Base-by-base conservation (phyloP, 1,284 basidiomycete species). In the Pseudozyma flocculosa region DNA sequence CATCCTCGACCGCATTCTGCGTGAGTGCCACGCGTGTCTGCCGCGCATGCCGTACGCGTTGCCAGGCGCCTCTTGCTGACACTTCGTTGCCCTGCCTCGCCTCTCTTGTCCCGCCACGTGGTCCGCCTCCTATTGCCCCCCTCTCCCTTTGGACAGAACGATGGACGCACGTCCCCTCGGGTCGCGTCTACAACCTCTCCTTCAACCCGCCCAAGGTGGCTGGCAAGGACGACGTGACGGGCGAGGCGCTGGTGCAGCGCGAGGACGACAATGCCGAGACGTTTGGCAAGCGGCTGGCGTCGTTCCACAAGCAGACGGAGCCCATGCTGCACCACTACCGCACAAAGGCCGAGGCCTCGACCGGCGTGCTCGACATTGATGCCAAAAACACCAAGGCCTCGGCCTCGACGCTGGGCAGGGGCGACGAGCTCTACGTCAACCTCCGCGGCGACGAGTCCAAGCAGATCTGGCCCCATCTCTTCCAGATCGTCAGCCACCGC, bases 161-260 rank as follows among this genome's bases (percentile, higher is more conserved):
- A 47, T 97, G 90, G 90, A 86, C 97, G 4, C 94, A 98, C 78
- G 83, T 90, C 2, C 86, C 90, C 1, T 93, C 90, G 0, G 95
- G 95, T 4, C 84, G 95, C 19, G 88, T 97, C 15, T 99, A 99
- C 59, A 74, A 78, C 47, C 61, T 74, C 29, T 62, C 57, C 15
- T 78, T 70, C 80, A 96, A 94, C 79, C 88, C 86, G 21, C 95
- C 95, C 17, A 88, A 88, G 70, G 85, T 88, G 0, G 82, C 87
- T 2, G 94, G 94, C 4, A 83, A 84, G 54, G 95, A 97, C 81
- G 93, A 98, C 76, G 81, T 88, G 55, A 97, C 94, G 0, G 93
- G 92, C 23, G 92, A 99, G 78, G 85, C 88, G 5, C 83, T 99
- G 21, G 86, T 83, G 22, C 90, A 90, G 78, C 84, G 95, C 38